Evolutionary conservation across 441 rosid genomes (phyloP), one percentile per base, ranked within the genome.

Genomic region (Breynia disticha): DNA sequence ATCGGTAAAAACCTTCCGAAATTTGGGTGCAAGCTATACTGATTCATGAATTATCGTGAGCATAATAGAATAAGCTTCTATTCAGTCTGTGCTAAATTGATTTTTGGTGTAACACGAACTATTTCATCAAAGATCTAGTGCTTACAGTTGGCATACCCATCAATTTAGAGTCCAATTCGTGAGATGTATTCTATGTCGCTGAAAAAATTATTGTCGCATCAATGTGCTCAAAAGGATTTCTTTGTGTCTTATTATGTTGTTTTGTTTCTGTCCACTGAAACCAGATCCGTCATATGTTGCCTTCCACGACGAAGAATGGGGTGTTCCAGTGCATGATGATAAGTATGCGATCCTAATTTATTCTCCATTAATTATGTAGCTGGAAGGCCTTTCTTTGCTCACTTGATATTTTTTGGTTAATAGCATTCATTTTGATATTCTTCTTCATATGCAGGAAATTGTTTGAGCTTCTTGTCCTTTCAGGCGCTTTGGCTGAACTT

Each of bases 291-390:
- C 65, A 44, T 77, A 84, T 70, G 75, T 67, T 48, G 73, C 82
- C 54, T 89, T 89, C 73, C 95, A 89, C 48, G 93, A 89, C 59
- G 90, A 89, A 76, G 97, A 89, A 79, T 89, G 93, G 95, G 97
- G 97, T 53, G 79, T 84, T 66, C 88, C 85, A 14, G 76, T 81
- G 17, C 90, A 87, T 48, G 82, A 87, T 63, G 87, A 76, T 76
- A 87, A 68, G 84, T 79, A 75, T 21, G 83, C 65, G 43, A 39
- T 72, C 41, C 42, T 54, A 56, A n/a, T 10, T 16, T 65, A 59
- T 52, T 39, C 42, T 48, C n/a, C 48, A 1, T 43, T 3, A 24
- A 7, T 44, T 47, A 45, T 53, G 48, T 49, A 48, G 14, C 57
- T 43, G 47, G n/a, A n/a, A 52, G n/a, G 18, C 35, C 11, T 32